These are phyloP conservation scores for Pelargonium nanum DNA, from an alignment of 345 rosid genomes.

Conservation along the genomic window DNA sequence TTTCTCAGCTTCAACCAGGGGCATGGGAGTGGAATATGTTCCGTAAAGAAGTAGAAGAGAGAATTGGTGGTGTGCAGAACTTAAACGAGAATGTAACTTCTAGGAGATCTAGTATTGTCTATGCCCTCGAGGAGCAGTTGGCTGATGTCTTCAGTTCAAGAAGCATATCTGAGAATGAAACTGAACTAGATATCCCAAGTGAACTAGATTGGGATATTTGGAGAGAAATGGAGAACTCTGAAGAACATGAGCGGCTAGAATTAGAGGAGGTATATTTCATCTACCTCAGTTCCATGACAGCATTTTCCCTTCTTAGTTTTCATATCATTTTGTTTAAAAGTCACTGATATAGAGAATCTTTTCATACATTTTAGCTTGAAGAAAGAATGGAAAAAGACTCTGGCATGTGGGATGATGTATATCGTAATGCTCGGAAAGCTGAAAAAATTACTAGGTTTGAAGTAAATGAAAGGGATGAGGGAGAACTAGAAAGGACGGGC, in stretches of 20 bases:
- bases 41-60: constrained; percentile 29
- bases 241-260: constrained; percentile 75
- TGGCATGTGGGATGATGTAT: constrained; percentile 81
- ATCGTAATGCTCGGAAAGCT: constrained; percentile 77
- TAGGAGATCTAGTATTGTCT: constrained; percentile 35
- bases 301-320: constrained; percentile 1
- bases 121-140: constrained; percentile 55
- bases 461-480: constrained; percentile 92
- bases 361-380: constrained; percentile 52
- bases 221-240: constrained; percentile 46
- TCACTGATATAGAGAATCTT: constrained; percentile 12
- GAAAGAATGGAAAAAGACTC: constrained; percentile 69
- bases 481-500: constrained; percentile 96
- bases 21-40: constrained; percentile 80
- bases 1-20: constrained; percentile 42
- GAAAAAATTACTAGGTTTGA: constrained; percentile 73
- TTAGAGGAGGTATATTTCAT: constrained; percentile 64
- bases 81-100: constrained; percentile 19
- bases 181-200: constrained; percentile 42
- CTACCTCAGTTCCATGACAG: neutral
- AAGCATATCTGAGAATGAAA: constrained; percentile 32
- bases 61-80: constrained; percentile 20
- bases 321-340: constrained; percentile 8
- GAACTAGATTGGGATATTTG: constrained; percentile 61
- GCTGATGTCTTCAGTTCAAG: constrained; percentile 27